phyloP scores from a whole-genome alignment of 176 grass and related monocot species.

The Typha latifolia region DNA sequence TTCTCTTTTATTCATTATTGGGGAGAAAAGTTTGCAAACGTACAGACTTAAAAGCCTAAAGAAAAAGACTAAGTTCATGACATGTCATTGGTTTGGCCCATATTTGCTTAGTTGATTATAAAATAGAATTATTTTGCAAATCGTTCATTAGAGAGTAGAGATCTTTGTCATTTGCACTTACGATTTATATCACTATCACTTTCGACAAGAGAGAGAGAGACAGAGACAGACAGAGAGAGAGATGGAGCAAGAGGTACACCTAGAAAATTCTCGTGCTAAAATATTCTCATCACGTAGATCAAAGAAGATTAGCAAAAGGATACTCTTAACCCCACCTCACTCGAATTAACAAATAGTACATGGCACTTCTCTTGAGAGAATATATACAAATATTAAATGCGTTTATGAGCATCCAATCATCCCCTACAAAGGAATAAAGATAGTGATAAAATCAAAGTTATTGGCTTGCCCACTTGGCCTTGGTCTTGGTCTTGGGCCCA shows the following conservation, averaged over 20 bases:
- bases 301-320: not conserved
- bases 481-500: slow-evolving; percentile 12
- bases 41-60: too few relatives aligned
- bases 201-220: not conserved
- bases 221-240: not conserved
- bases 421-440: not conserved
- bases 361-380: not conserved
- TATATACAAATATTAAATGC: not conserved
- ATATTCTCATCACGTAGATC: not conserved
- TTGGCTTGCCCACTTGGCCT: not conserved
- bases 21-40: too few relatives aligned
- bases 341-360: not conserved
- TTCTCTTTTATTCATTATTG: too few relatives aligned
- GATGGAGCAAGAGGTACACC: not conserved
- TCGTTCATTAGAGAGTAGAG: too few relatives aligned
- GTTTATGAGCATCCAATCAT: not conserved
- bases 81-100: too few relatives aligned
- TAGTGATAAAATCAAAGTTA: not conserved
- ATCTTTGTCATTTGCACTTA: not conserved
- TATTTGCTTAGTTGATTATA: too few relatives aligned
- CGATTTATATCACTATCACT: not conserved
- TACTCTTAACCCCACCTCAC: not conserved
- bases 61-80: too few relatives aligned
- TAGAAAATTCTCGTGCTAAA: slow-evolving; percentile 3
- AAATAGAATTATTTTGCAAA: too few relatives aligned